phyloP scores from a whole-genome alignment of 2,329 filamentous ascomycete species.

The Phialocephala subalpina region DNA sequence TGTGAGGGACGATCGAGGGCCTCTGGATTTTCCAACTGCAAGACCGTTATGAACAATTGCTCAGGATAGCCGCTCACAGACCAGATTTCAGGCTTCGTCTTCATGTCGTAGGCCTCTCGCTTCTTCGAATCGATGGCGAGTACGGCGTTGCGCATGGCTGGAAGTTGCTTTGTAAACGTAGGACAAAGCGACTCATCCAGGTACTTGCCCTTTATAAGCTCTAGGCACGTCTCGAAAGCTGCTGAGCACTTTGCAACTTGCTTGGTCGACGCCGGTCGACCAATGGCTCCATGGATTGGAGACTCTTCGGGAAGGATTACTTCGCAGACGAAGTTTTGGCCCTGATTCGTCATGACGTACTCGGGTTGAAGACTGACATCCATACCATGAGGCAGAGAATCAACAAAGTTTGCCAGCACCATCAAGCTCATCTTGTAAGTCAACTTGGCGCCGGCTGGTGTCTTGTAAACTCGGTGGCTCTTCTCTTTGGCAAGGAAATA shows the following conservation, averaged over 20 bases:
- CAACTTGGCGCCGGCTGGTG: constrained; percentile 79
- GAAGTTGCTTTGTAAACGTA: constrained; percentile 73
- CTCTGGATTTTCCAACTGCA: constrained; percentile 65
- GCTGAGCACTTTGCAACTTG: constrained; percentile 85
- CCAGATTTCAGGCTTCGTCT: constrained; percentile 82
- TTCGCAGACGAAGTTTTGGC: constrained; percentile 75
- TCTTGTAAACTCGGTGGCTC: constrained; percentile 54
- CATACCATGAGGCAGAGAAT: constrained; percentile 64
- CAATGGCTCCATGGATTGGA: constrained; percentile 72
- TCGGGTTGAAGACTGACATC: constrained; percentile 51
- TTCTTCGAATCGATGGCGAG: constrained; percentile 84
- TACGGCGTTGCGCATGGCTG: constrained; percentile 85
- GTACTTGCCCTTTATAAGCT: constrained; percentile 70
- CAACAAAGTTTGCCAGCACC: constrained; percentile 77
- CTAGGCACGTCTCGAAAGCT: constrained; percentile 82
- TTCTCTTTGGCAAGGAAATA: constrained; percentile 59
- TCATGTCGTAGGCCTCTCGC: constrained; percentile 77
- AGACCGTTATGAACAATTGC: constrained; percentile 65
- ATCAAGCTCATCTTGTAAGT: constrained; percentile 79
- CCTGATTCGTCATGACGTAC: constrained; percentile 67
- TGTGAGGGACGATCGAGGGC: constrained; percentile 65
- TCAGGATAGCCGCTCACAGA: constrained; percentile 53
- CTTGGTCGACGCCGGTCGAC: constrained; percentile 72
- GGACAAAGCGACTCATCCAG: constrained; percentile 81
- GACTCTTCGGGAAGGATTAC: constrained; percentile 79